These are phyloP conservation scores for Typha latifolia DNA, from an alignment of 176 grass and related monocot species.

Conservation along the genomic window DNA sequence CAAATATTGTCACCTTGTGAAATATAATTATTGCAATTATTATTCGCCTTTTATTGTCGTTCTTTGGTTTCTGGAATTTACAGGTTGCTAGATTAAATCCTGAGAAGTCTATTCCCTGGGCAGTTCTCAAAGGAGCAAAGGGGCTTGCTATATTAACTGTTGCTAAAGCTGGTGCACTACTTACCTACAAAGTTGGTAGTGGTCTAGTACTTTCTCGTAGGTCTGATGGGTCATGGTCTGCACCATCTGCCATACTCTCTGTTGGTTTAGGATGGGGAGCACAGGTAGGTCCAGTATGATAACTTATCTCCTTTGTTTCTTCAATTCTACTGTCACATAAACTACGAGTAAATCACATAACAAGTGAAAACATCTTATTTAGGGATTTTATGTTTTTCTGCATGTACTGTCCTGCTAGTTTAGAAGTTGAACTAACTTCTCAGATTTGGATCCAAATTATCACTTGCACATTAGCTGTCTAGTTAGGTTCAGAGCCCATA, in stretches of 20 bases:
- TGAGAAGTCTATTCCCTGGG: slow-evolving; percentile 65
- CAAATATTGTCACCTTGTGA: too few species aligned
- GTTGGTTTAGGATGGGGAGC: slow-evolving; percentile 85
- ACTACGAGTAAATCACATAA: background rate
- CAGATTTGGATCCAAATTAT: too few species aligned
- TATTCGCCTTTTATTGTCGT: too few species aligned
- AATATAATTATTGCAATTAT: too few species aligned
- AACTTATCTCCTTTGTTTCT: background rate
- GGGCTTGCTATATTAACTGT: slow-evolving; percentile 85
- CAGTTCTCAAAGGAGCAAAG: slow-evolving; percentile 66
- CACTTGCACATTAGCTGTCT: too few species aligned
- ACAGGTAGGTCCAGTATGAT: slow-evolving; percentile 42
- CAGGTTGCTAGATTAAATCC: slow-evolving; percentile 66
- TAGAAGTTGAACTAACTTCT: too few species aligned
- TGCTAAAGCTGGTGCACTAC: slow-evolving; percentile 68
- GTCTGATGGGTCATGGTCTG: slow-evolving; percentile 81
- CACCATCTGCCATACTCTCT: slow-evolving; percentile 70
- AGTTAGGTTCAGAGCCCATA: too few species aligned
- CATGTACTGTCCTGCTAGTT: too few species aligned
- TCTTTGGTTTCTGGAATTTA: background rate
- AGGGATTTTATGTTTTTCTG: too few species aligned
- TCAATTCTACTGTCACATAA: background rate
- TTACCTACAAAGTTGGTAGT: slow-evolving; percentile 85
- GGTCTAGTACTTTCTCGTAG: slow-evolving; percentile 71
- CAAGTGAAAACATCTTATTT: too few species aligned